phyloP scores from a whole-genome alignment of 176 grass and related monocot species.

The Oryza brachyantha region DNA sequence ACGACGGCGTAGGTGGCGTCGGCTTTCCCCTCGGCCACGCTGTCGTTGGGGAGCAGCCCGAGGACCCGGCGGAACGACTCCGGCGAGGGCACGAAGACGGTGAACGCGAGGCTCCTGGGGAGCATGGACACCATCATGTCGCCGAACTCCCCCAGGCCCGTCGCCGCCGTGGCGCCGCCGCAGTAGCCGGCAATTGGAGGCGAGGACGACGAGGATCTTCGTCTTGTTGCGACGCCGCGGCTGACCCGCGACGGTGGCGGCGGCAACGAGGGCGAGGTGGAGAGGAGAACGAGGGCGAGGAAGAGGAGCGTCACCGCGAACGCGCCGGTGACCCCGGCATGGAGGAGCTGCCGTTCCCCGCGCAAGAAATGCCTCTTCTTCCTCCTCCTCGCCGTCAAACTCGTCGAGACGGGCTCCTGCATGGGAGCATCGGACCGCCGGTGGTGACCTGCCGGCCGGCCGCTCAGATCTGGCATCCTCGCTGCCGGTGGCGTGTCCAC shows the following conservation, averaged over 20 bases:
- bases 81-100: conserved; percentile 64
- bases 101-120: conserved; percentile 66
- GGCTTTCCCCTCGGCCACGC: background rate
- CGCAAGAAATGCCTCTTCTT: background rate
- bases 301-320: background rate
- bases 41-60: conserved; percentile 28
- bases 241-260: background rate
- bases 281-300: conserved; percentile 9
- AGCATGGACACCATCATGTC: conserved; percentile 88
- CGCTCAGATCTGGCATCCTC: no score
- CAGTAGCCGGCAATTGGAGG: background rate
- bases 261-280: background rate
- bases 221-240: background rate
- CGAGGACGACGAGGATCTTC: background rate
- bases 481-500: no score
- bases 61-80: conserved; percentile 42
- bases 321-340: background rate
- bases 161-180: background rate
- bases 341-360: background rate
- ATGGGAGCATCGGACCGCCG: no score
- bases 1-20: conserved; percentile 56
- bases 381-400: background rate
- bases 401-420: no score
- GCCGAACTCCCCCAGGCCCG: conserved; percentile 51
- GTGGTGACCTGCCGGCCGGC: no score